Evolutionary conservation across 2,329 filamentous ascomycete genomes (phyloP).

Genomic region (Exophiala lecanii-corni): DNA sequence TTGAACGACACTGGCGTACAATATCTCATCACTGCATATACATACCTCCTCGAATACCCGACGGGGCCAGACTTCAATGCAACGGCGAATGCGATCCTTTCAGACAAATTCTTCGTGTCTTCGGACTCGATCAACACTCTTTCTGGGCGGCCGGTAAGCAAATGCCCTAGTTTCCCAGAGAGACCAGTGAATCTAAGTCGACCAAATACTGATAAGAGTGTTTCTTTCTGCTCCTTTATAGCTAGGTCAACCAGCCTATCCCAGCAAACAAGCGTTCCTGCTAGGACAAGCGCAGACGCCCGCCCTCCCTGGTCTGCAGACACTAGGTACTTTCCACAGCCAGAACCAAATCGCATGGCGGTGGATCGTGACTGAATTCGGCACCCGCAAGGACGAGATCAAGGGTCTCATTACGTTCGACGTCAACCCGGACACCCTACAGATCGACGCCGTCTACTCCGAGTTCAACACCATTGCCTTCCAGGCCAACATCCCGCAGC

Average conservation of each 20-base stretch:
- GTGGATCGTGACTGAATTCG: conserved; percentile 18
- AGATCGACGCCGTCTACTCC: conserved; percentile 23
- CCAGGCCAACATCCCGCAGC: conserved; percentile 2
- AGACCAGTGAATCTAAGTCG: too few species aligned
- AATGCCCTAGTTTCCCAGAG: too few species aligned
- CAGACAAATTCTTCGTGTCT: conserved; percentile 17
- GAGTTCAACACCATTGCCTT: conserved; percentile 24
- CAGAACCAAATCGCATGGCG: conserved; percentile 24
- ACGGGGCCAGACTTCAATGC: conserved; percentile 18
- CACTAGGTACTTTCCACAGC: conserved; percentile 16
- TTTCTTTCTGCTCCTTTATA: conserved; percentile 1
- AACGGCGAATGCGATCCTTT: conserved; percentile 17
- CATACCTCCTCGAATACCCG: conserved; percentile 18
- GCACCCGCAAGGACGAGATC: conserved; percentile 12
- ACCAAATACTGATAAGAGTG: too few species aligned
- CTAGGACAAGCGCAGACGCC: conserved; percentile 14
- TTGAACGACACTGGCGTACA: conserved; percentile 9
- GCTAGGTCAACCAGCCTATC: conserved; percentile 15
- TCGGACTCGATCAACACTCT: conserved; percentile 23
- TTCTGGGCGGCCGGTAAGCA: conserved; percentile 13
- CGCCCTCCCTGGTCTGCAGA: conserved; percentile 13
- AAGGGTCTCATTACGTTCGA: conserved; percentile 18
- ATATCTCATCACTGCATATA: conserved; percentile 15
- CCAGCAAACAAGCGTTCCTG: conserved; percentile 23
- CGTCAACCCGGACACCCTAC: conserved; percentile 8